Evolutionary conservation across 441 rosid species (phyloP).

Genomic region (Pelargonium australe): DNA sequence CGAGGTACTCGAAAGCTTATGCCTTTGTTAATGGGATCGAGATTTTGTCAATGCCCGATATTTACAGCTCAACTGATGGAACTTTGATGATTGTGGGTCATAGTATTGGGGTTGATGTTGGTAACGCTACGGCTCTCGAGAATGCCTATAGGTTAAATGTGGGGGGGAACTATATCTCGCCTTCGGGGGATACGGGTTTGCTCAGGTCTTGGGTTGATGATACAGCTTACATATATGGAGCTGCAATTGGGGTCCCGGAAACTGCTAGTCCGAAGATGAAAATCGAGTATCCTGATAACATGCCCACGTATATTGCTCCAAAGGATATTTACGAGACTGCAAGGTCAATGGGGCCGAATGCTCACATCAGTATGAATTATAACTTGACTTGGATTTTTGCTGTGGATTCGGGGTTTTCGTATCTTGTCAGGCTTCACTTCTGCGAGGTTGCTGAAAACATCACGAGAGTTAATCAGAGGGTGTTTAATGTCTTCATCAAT

Average conservation of each 20-base stretch:
- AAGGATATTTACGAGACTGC: constrained; percentile 58
- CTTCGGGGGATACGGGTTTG: constrained; percentile 68
- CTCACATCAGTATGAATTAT: constrained; percentile 41
- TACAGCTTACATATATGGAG: constrained; percentile 59
- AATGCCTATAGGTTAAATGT: constrained; percentile 72
- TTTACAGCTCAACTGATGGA: constrained; percentile 49
- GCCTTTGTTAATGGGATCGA: constrained; percentile 96
- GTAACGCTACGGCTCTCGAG: constrained; percentile 74
- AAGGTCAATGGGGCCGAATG: constrained; percentile 69
- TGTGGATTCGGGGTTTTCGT: constrained; percentile 65
- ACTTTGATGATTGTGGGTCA: constrained; percentile 36
- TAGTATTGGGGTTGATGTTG: constrained; percentile 26
- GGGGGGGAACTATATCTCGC: constrained; percentile 79
- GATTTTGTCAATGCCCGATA: constrained; percentile 82
- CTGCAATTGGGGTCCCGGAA: constrained; percentile 48
- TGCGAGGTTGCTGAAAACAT: constrained; percentile 50
- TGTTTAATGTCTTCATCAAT: constrained; percentile 50
- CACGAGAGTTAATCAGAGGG: constrained; percentile 56
- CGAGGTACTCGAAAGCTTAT: constrained; percentile 38
- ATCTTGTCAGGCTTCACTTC: constrained; percentile 87
- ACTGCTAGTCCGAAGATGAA: constrained; percentile 40
- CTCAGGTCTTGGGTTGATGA: constrained; percentile 78
- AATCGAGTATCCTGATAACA: constrained; percentile 33
- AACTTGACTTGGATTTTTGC: constrained; percentile 80
- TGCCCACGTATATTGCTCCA: constrained; percentile 73